These are phyloP conservation scores for Aechmea fasciata DNA, from an alignment of 176 grass and related monocot genomes.

Conservation along the genomic window DNA sequence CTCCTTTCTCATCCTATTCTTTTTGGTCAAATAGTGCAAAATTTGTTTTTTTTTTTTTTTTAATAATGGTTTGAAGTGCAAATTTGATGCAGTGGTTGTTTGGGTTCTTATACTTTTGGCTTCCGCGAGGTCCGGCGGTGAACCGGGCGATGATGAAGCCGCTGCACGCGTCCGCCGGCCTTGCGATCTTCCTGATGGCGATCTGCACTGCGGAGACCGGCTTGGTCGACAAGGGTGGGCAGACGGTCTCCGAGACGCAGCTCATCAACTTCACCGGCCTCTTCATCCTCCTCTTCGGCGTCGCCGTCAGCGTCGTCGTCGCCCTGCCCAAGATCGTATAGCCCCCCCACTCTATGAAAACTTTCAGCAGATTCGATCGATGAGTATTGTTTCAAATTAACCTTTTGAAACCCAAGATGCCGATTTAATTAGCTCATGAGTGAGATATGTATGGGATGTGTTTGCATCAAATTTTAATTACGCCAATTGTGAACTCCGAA, in stretches of 20 bases:
- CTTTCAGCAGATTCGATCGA: too few species aligned
- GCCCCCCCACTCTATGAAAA: too few species aligned
- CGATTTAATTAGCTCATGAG: too few species aligned
- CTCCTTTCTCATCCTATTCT: not conserved
- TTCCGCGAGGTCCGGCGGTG: constrained; percentile 12
- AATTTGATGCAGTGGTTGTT: constrained; percentile 66
- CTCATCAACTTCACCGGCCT: constrained; percentile 80
- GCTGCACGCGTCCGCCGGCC: constrained; percentile 37
- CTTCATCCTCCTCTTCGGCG: constrained; percentile 65
- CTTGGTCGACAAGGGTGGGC: constrained; percentile 54
- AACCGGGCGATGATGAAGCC: constrained; percentile 20
- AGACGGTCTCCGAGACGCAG: constrained; percentile 35
- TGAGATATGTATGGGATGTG: too few species aligned
- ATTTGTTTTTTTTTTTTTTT: not conserved
- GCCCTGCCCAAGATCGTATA: constrained; percentile 32
- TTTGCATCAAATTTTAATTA: too few species aligned
- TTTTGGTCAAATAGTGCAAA: too few species aligned
- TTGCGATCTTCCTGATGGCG: constrained; percentile 67
- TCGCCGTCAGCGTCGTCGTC: constrained; percentile 45
- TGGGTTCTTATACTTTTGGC: constrained; percentile 70
- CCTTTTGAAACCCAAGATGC: too few species aligned
- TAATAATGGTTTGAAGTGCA: too few species aligned
- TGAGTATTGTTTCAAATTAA: too few species aligned
- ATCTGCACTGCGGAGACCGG: constrained; percentile 78
- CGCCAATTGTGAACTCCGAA: too few species aligned